Evolutionary conservation across 169 alveolate species (phyloP).

Genomic region (Cryptosporidium meleagridis): DNA sequence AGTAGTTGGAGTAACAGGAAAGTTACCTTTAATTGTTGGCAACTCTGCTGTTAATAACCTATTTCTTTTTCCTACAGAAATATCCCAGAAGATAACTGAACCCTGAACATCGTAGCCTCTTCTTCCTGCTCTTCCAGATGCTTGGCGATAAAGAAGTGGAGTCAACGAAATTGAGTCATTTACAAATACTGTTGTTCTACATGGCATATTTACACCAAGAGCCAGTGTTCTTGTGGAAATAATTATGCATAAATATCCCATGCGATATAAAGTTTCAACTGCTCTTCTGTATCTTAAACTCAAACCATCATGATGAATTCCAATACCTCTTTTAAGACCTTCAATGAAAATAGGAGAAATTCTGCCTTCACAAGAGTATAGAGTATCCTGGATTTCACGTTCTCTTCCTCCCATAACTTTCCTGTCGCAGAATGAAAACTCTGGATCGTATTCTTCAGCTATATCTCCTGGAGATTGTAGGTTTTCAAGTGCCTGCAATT

Average conservation of each 20-base stretch:
- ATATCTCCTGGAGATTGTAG: slow-evolving; percentile 85
- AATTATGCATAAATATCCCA: slow-evolving; percentile 86
- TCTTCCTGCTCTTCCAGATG: slow-evolving; percentile 93
- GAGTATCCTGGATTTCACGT: slow-evolving; percentile 37
- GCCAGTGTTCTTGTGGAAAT: slow-evolving; percentile 90
- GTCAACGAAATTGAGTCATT: slow-evolving; percentile 87
- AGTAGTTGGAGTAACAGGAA: slow-evolving; percentile 72
- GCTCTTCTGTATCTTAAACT: slow-evolving; percentile 78
- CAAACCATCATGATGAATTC: slow-evolving; percentile 91
- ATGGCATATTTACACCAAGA: slow-evolving; percentile 93
- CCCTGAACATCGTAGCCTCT: slow-evolving; percentile 93
- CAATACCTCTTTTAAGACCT: slow-evolving; percentile 90
- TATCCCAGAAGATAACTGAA: slow-evolving; percentile 89
- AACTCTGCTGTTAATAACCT: slow-evolving; percentile 83
- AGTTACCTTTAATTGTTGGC: slow-evolving; percentile 82
- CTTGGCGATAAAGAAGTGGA: slow-evolving; percentile 91
- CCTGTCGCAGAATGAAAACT: slow-evolving; percentile 85
- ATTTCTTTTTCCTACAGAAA: slow-evolving; percentile 85
- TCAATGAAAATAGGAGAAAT: slow-evolving; percentile 80
- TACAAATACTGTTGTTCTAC: slow-evolving; percentile 87
- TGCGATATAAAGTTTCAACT: slow-evolving; percentile 88
- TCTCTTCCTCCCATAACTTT: slow-evolving; percentile 80
- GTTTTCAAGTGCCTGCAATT: slow-evolving; percentile 81
- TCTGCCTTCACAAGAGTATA: slow-evolving; percentile 73
- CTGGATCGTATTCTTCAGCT: slow-evolving; percentile 89